Evolutionary conservation across 257 asterid genomes (phyloP), one percentile per base, ranked within the genome.

Genomic region (Paulownia fortunei): DNA sequence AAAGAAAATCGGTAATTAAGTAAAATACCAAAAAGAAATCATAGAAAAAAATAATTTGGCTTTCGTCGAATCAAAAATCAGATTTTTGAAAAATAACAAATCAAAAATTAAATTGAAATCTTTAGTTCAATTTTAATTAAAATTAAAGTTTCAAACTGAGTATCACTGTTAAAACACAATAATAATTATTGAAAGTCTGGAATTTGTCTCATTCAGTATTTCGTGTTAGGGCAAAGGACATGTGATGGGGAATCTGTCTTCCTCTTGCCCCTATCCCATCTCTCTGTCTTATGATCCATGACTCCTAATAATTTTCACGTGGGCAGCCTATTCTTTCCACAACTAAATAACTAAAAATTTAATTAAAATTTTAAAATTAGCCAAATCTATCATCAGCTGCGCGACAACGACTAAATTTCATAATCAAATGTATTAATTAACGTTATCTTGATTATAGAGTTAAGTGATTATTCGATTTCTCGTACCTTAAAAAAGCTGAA

Each of bases 201-300:
- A 67, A 7, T 67, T 67, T 67, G 55, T 39, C 55, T 15, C 1
- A 0, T 21, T n/a, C 41, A 32, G 16, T 32, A 16, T 63, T 36
- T 1, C 15, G 12, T 42, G 12, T 42, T 42, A 12, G 54, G 54
- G 54, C n/a, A 42, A 44, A 24, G 12, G 36, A 61, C 49, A 74
- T n/a, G 79, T 74, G 71, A 74, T 61, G 79, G 72, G 49, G 51
- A 74, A 46, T 74, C 79, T 74, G 79, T 27, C 42, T 11, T 34
- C 47, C 26, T 30, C 6, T 27, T 15, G 39, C 61, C 61, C 74
- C 26, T 72, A 54, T 51, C 46, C 64, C 52, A 51, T 55, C 64
- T 70, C 49, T 34, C 2, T 47, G n/a, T 68, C 18, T 24, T 5
- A 19, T 18, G 73, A 66, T 58, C 32, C 74, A 65, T 37, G 67